A percentile compares a stretch with the other conserved stretches of the same genome.
Conservation (phyloP, 306 rosid species). For the Potentilla sterilis region DNA sequence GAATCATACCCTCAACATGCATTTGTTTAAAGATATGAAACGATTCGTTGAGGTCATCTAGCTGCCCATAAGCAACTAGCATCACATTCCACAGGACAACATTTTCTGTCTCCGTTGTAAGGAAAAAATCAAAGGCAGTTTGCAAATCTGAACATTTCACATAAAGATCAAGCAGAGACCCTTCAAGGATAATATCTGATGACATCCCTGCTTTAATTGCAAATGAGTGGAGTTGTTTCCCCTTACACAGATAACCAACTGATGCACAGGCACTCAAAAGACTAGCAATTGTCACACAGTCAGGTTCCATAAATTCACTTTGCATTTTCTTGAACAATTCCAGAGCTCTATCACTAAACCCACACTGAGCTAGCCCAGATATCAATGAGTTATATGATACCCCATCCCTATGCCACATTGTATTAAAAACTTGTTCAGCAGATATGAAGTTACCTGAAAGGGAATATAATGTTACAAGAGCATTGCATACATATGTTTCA, state of each 20-base stretch:
- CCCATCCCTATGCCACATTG: constrained; percentile 59
- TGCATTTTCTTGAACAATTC: constrained; percentile 66
- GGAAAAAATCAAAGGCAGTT: constrained; percentile 68
- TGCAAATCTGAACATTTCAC: constrained; percentile 72
- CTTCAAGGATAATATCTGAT: constrained; percentile 74
- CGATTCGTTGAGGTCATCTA: constrained; percentile 54
- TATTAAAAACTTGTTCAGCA: constrained; percentile 57
- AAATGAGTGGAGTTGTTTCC: constrained; percentile 74
- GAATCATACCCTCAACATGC: constrained; percentile 80
- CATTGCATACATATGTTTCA: constrained; percentile 83
- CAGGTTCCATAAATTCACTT: constrained; percentile 64
- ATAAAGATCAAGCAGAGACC: constrained; percentile 87
- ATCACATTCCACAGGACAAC: constrained; percentile 85
- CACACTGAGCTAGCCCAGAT: constrained; percentile 79
- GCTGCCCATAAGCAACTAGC: constrained; percentile 82
- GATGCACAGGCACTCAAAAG: constrained; percentile 78
- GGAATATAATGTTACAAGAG: too few relatives aligned
- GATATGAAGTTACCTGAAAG: constrained; percentile 51
- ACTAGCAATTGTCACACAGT: constrained; percentile 78
- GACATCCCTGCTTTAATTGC: constrained; percentile 78
- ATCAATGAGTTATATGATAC: constrained; percentile 87
- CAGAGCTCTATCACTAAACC: constrained; percentile 54
- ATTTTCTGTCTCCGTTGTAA: constrained; percentile 64
- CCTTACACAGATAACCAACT: constrained; percentile 49
- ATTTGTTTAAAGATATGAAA: constrained; percentile 62